Evolutionary conservation across 139 green algal species (phyloP).

Genomic region (Eudorina sp.): DNA sequence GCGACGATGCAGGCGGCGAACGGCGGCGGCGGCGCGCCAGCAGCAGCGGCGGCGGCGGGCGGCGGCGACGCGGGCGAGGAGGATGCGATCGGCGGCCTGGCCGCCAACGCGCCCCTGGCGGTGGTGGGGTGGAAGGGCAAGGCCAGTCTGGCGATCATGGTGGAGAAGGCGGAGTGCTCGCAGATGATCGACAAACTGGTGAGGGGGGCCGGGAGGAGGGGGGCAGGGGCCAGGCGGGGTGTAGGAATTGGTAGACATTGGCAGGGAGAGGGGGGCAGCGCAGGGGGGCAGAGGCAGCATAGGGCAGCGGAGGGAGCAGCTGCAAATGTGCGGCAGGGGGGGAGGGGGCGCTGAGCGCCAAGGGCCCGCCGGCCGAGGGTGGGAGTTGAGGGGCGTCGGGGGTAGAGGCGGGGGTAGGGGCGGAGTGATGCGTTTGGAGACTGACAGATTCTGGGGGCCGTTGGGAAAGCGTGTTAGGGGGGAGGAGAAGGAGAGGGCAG

Average conservation of each 20-base stretch:
- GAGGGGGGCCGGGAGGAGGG: not conserved
- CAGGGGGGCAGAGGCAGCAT: too few species aligned
- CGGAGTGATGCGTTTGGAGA: too few species aligned
- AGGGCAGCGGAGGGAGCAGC: too few species aligned
- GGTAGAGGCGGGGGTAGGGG: not conserved
- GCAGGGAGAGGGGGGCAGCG: too few species aligned
- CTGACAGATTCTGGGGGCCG: too few species aligned
- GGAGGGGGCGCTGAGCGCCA: too few species aligned
- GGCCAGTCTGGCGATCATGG: constrained; percentile 82
- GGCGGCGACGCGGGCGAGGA: constrained; percentile 33
- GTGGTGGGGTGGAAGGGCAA: constrained; percentile 87
- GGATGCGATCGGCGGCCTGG: constrained; percentile 64
- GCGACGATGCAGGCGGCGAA: not conserved
- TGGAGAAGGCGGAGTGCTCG: constrained; percentile 81
- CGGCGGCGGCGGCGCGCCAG: not conserved
- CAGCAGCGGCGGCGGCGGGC: not conserved
- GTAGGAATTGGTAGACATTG: not conserved
- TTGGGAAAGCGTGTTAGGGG: too few species aligned
- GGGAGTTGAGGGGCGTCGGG: not conserved
- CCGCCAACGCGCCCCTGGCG: constrained; percentile 76
- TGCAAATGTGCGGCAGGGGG: too few species aligned
- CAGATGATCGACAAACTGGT: constrained; percentile 80
- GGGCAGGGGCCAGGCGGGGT: not conserved
- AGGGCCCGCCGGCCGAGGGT: not conserved
- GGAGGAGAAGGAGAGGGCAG: too few species aligned